Evolutionary conservation across 441 rosid species (phyloP), one percentile per base, ranked within the genome.

Genomic region (Omphalea diandra): DNA sequence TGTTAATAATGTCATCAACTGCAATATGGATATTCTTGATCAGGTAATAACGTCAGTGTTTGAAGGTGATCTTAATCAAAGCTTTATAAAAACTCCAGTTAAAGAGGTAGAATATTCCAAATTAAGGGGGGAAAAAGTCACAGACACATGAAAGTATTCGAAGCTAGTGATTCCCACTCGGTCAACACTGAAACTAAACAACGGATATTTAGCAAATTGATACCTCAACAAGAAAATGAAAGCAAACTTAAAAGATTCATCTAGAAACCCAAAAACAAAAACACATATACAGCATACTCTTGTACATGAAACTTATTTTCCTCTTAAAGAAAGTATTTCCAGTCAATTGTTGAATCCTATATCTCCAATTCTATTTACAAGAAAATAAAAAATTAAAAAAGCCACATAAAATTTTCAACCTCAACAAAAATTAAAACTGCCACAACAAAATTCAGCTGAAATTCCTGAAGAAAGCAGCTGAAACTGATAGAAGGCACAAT

Each of bases 401-500:
- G 2, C 5, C 33, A n/a, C 35, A 57, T 22, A 35, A 72, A 70
- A 50, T 27, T 6, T 22, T 10, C 58, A 20, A 57, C 20, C 43
- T 63, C 17, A 58, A 65, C 55, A 57, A 36, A 38, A 55, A 68
- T 43, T 32, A 56, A 62, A 27, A 52, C 1, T 50, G 24, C 43
- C 66, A 35, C 33, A 49, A 38, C 22, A 7, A 57, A 49, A 44
- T 35, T 32, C 24, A 59, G 26, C 59, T 14, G 17, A 54, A 50
- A 27, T 54, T 27, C 59, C 5, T 54, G 12, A 54, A 14, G 35
- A 29, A 44, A 1, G 33, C 15, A 63, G 6, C 66, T n/a, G 20
- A n/a, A 43, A 56, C 12, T 22, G 29, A 7, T 29, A 59, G 14
- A 50, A 26, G 22, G 1, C 49, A 49, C 24, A 35, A 36, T 20